Conservation (phyloP, 345 rosid species). For the Camelina sativa region DNA sequence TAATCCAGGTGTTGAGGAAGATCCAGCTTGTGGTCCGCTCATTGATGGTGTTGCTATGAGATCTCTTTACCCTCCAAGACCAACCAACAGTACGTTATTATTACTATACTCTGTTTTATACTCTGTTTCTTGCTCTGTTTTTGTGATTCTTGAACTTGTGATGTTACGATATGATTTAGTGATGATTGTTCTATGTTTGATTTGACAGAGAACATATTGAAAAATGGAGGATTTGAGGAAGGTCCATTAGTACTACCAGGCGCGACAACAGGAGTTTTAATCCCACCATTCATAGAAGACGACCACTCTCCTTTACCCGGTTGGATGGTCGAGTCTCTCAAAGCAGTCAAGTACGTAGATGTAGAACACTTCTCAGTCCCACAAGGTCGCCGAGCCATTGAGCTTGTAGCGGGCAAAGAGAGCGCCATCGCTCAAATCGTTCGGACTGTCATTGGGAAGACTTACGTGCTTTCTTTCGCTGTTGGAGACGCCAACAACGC, state of each 20-base stretch:
- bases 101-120: background rate
- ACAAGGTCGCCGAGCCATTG: slow-evolving; percentile 68
- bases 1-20: slow-evolving; percentile 84
- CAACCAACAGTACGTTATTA: slow-evolving; percentile 53
- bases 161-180: slow-evolving; percentile 1
- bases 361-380: slow-evolving; percentile 68
- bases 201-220: slow-evolving; percentile 64
- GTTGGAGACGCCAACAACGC: slow-evolving; percentile 80
- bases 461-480: slow-evolving; percentile 61
- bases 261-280: slow-evolving; percentile 69
- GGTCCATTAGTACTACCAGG: slow-evolving; percentile 76
- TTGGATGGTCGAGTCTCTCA: slow-evolving; percentile 87
- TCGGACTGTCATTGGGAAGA: slow-evolving; percentile 58
- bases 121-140: background rate
- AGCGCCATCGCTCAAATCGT: slow-evolving; percentile 79
- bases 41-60: slow-evolving; percentile 75
- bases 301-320: slow-evolving; percentile 82
- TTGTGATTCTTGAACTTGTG: background rate
- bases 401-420: slow-evolving; percentile 87
- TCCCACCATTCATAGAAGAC: slow-evolving; percentile 85
- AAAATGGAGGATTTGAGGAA: slow-evolving; percentile 83
- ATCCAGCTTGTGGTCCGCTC: slow-evolving; percentile 88
- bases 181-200: slow-evolving; percentile 1
- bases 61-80: slow-evolving; percentile 63
- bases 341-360: slow-evolving; percentile 90